Conservation (phyloP, 2,329 filamentous ascomycete genomes). For the Pseudogymnoascus sp. region DNA sequence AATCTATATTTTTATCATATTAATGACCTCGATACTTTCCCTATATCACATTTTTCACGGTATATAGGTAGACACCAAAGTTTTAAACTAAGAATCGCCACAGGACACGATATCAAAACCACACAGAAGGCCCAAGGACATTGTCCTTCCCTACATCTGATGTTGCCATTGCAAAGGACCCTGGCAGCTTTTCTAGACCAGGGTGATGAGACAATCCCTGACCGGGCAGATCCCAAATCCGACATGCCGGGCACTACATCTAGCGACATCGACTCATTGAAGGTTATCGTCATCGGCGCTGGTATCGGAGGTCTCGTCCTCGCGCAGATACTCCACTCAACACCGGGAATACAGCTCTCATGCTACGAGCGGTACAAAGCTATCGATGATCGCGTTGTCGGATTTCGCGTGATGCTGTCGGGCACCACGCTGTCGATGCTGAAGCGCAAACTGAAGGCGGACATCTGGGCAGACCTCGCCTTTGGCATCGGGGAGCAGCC, state of each 20-base stretch:
- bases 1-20: not conserved
- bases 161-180: not conserved
- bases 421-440: constrained; percentile 23
- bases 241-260: constrained; percentile 31
- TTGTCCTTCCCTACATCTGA: not conserved
- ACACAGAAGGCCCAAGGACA: not conserved
- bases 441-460: constrained; percentile 20
- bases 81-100: not conserved
- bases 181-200: not conserved
- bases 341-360: constrained; percentile 22
- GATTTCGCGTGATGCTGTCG: constrained; percentile 28
- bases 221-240: constrained; percentile 12
- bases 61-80: not conserved
- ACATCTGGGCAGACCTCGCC: constrained; percentile 23
- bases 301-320: constrained; percentile 25
- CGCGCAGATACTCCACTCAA: constrained; percentile 22
- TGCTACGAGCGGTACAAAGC: constrained; percentile 24
- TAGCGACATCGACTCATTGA: not conserved
- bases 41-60: not conserved
- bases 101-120: not conserved
- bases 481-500: constrained; percentile 24
- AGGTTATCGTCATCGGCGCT: constrained; percentile 22
- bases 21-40: not conserved
- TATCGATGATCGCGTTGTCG: constrained; percentile 22
- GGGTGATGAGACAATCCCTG: not conserved